Conservation (phyloP, 441 rosid species). For the Erodium moschatum region DNA sequence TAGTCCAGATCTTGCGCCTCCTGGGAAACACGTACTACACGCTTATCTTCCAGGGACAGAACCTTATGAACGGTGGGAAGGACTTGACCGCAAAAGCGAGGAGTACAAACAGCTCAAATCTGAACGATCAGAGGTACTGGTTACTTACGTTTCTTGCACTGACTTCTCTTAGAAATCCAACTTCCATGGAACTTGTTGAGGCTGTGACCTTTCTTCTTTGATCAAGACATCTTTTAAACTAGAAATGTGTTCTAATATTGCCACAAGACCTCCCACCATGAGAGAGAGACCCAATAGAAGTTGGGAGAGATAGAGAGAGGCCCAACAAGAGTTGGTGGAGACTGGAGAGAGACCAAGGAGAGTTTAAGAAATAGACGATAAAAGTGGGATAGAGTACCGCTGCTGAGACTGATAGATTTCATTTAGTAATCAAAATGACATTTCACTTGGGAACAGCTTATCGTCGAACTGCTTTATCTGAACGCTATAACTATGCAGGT, state of each 20-base stretch:
- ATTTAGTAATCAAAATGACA: background rate
- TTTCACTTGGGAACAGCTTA: background rate
- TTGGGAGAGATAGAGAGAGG: too few relatives aligned
- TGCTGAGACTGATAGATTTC: too few relatives aligned
- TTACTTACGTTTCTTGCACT: background rate
- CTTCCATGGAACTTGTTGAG: background rate
- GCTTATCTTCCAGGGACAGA: conserved; percentile 88
- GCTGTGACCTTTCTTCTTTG: too few relatives aligned
- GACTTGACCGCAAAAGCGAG: conserved; percentile 59
- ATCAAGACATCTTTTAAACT: too few relatives aligned
- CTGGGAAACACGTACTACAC: conserved; percentile 70
- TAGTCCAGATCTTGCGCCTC: conserved; percentile 70
- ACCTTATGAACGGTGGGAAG: conserved; percentile 70
- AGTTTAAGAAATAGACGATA: too few relatives aligned
- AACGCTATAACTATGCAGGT: conserved; percentile 34
- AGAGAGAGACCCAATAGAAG: too few relatives aligned
- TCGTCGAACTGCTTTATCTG: background rate
- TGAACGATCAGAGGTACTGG: conserved; percentile 65
- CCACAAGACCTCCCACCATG: too few relatives aligned
- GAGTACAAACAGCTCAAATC: conserved; percentile 69
- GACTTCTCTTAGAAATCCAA: background rate
- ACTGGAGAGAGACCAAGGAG: too few relatives aligned
- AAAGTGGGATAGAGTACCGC: too few relatives aligned
- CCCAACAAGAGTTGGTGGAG: too few relatives aligned
- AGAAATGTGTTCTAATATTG: too few relatives aligned